Evolutionary conservation across 495 filamentous ascomycete species (phyloP).

Genomic region (Hypoxylon lienhwacheense): DNA sequence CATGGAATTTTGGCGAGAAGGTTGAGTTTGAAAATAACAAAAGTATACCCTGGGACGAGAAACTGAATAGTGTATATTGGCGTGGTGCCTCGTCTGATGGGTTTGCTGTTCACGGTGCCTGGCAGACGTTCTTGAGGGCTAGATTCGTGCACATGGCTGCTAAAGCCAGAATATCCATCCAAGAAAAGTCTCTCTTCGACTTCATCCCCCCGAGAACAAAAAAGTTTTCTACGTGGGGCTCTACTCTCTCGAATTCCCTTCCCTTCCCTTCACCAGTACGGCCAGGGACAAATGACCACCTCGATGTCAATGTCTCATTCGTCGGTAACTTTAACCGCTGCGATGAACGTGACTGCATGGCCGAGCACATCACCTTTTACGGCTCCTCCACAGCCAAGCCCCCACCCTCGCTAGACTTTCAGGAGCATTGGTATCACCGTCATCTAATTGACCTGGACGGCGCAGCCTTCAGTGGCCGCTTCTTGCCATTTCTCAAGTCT

Average conservation of each 20-base stretch:
- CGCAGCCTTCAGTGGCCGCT: conserved; percentile 60
- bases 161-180: conserved; percentile 35
- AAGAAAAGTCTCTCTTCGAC: conserved; percentile 17
- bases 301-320: conserved; percentile 34
- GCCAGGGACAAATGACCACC: background rate
- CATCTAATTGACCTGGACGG: conserved; percentile 72
- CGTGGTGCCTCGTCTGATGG: conserved; percentile 55
- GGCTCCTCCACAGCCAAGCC: conserved; percentile 56
- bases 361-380: conserved; percentile 57
- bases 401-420: conserved; percentile 38
- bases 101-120: conserved; percentile 41
- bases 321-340: conserved; percentile 57
- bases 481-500: conserved; percentile 68
- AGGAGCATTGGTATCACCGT: conserved; percentile 53
- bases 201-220: conserved; percentile 10
- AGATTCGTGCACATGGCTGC: conserved; percentile 65
- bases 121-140: conserved; percentile 54
- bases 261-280: background rate
- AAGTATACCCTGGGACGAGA: conserved; percentile 54
- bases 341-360: conserved; percentile 22
- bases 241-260: background rate
- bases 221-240: background rate
- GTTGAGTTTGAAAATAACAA: conserved; percentile 55
- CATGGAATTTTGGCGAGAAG: conserved; percentile 63
- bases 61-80: conserved; percentile 62